These are phyloP conservation scores for Syzygium aromaticum DNA, from an alignment of 345 rosid species.

Conservation along the genomic window DNA sequence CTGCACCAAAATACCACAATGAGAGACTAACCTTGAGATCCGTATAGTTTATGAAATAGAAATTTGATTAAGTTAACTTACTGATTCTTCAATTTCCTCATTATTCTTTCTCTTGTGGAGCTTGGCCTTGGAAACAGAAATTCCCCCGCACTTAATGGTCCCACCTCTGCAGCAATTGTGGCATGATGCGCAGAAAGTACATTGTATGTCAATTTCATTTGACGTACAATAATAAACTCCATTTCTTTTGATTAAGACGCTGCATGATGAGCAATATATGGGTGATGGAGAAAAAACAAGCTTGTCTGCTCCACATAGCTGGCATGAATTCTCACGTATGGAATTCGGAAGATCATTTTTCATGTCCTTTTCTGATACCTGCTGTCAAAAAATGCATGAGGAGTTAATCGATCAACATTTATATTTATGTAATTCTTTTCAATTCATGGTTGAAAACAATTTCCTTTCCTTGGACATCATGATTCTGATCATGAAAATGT, in stretches of 20 bases:
- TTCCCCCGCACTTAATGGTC: slow-evolving; percentile 49
- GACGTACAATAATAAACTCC: slow-evolving; percentile 58
- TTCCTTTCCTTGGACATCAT: background rate
- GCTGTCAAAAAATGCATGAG: background rate
- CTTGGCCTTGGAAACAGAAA: slow-evolving; percentile 43
- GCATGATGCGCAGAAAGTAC: slow-evolving; percentile 73
- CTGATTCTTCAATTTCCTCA: slow-evolving; percentile 94
- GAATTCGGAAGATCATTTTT: background rate
- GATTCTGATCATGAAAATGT: background rate
- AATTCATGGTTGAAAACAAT: background rate
- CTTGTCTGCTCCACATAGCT: slow-evolving; percentile 81
- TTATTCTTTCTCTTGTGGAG: slow-evolving; percentile 86
- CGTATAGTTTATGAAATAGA: slow-evolving; percentile 4
- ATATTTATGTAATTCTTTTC: background rate
- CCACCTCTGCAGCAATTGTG: slow-evolving; percentile 78
- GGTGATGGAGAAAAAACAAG: slow-evolving; percentile 90
- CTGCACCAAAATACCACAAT: slow-evolving; percentile 29
- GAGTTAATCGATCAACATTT: background rate
- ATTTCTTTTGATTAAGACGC: slow-evolving; percentile 73
- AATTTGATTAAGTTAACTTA: slow-evolving; percentile 11
- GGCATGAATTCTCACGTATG: slow-evolving; percentile 69
- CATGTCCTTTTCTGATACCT: background rate
- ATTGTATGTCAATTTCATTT: slow-evolving; percentile 64
- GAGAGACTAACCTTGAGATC: slow-evolving; percentile 3
- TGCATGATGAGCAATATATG: slow-evolving; percentile 78